Evolutionary conservation across 78 protist species (phyloP).

Genomic region (Pigoraptor vietnamica): DNA sequence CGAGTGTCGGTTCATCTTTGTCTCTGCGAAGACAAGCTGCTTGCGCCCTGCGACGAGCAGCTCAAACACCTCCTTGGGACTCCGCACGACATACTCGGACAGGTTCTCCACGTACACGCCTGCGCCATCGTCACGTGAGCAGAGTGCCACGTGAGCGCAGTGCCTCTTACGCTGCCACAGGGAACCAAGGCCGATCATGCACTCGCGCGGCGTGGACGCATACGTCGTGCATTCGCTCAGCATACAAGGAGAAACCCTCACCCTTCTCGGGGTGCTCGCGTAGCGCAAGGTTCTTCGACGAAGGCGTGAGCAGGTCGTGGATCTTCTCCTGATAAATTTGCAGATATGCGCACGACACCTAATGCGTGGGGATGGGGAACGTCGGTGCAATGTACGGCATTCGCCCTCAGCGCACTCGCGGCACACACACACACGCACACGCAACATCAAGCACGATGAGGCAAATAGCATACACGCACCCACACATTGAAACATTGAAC

Average conservation of each 20-base stretch:
- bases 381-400: no score
- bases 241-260: not conserved
- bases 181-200: not conserved
- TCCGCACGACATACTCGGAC: not conserved
- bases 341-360: not conserved
- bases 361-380: no score
- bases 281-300: not conserved
- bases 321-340: not conserved
- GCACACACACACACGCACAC: not conserved
- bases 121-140: no score
- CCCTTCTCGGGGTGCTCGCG: not conserved
- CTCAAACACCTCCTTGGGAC: not conserved
- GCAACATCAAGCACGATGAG: no score
- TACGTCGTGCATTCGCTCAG: not conserved
- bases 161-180: not conserved
- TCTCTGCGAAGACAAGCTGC: not conserved
- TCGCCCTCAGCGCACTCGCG: no score
- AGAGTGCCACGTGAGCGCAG: no score
- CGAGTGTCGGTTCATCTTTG: not conserved
- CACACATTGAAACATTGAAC: no score
- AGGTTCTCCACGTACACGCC: not conserved
- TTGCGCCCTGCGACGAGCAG: not conserved
- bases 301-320: not conserved
- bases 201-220: not conserved
- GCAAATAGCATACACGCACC: no score